These are phyloP conservation scores for Triticum monococcum DNA, from an alignment of 176 grass and related monocot species.

Conservation along the genomic window DNA sequence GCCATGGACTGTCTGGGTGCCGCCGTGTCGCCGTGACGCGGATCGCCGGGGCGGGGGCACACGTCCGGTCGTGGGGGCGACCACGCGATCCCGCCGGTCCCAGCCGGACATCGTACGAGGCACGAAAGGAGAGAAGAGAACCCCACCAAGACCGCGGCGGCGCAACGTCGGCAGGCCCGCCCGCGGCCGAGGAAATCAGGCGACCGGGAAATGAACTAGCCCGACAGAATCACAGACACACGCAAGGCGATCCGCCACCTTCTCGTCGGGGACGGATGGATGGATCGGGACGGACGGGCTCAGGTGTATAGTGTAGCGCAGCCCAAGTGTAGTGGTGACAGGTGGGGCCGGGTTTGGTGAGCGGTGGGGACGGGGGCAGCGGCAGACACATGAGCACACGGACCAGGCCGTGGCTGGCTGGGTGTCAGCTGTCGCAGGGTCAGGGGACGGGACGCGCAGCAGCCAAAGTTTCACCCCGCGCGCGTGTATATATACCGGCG, in stretches of 20 bases:
- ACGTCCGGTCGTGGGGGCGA: not conserved
- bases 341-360: not conserved
- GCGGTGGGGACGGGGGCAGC: not conserved
- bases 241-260: not conserved
- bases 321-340: not conserved
- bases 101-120: not conserved
- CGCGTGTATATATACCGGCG: constrained; percentile 26
- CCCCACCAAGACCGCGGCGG: not conserved
- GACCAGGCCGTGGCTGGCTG: not conserved
- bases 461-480: no score
- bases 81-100: not conserved
- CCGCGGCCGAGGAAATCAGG: not conserved
- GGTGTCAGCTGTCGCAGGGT: no score
- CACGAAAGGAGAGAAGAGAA: not conserved
- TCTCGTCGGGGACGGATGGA: not conserved
- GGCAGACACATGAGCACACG: not conserved
- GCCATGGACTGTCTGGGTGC: not conserved
- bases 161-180: not conserved
- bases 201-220: no score
- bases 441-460: no score
- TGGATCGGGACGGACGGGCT: no score
- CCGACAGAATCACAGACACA: not conserved
- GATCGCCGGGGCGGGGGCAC: not conserved
- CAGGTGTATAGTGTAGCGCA: not conserved
- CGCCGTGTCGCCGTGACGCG: constrained; percentile 12